A percentile compares a stretch with the other conserved stretches of the same genome.
These are phyloP conservation scores for Stereum hirsutum DNA, from an alignment of 1,284 basidiomycete genomes.

Conservation along the genomic window DNA sequence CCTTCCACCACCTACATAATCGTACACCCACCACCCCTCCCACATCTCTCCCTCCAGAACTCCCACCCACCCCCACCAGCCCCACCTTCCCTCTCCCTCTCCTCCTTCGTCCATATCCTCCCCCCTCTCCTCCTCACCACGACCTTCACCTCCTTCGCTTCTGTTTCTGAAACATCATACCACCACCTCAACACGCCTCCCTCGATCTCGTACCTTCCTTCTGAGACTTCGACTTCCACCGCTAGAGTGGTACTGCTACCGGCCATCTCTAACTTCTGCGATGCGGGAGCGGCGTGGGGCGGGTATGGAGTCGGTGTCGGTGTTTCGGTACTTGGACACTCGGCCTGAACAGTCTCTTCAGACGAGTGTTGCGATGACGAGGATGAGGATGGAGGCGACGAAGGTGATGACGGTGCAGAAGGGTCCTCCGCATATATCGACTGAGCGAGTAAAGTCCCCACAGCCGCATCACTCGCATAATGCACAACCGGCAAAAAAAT, in stretches of 20 bases:
- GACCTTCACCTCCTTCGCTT: conserved; percentile 49
- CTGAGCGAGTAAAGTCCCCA: conserved; percentile 25
- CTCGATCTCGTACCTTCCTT: conserved; percentile 58
- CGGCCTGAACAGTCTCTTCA: no score
- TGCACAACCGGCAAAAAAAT: conserved; percentile 88
- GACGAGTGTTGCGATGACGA: no score
- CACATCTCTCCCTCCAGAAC: neutral
- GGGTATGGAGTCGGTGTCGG: no score
- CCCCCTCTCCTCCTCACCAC: conserved; percentile 59
- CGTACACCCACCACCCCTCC: conserved; percentile 5
- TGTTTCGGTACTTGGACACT: no score
- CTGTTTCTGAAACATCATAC: conserved; percentile 50
- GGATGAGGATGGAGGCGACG: no score
- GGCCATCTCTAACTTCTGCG: no score
- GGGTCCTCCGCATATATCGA: conserved; percentile 10
- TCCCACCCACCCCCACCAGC: conserved; percentile 10
- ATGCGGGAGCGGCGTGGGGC: conserved; percentile 4
- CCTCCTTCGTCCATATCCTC: conserved; percentile 33
- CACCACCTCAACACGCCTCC: conserved; percentile 81
- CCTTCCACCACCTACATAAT: conserved; percentile 4
- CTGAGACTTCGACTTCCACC: conserved; percentile 46
- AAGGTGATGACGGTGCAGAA: no score
- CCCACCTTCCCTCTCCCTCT: conserved; percentile 4
- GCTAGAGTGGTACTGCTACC: conserved; percentile 24
- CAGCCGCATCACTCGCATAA: conserved; percentile 82